phyloP scores from a whole-genome alignment of 2,329 filamentous ascomycete species.

The Aspergillus tamarii region DNA sequence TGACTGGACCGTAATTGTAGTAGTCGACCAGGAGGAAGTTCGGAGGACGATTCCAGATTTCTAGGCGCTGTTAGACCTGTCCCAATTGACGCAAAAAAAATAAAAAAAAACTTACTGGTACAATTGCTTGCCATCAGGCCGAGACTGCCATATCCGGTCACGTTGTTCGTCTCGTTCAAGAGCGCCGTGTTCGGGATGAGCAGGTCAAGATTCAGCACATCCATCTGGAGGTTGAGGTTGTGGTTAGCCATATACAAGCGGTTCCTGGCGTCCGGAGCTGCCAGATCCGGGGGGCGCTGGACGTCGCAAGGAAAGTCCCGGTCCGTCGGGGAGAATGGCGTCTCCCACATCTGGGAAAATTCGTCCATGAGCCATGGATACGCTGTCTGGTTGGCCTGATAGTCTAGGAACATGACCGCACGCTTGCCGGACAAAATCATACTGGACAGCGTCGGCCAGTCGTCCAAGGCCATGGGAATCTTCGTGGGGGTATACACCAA shows the following conservation, averaged over 20 bases:
- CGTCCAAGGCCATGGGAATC: conserved; percentile 69
- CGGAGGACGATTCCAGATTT: conserved; percentile 65
- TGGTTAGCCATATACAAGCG: conserved; percentile 85
- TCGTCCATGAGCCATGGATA: conserved; percentile 86
- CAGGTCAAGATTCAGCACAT: conserved; percentile 64
- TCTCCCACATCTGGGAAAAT: conserved; percentile 89
- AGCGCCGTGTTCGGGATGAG: conserved; percentile 72
- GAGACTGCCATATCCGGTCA: conserved; percentile 66
- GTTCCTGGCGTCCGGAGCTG: conserved; percentile 55
- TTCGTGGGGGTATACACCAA: conserved; percentile 75
- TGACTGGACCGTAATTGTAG: conserved; percentile 71
- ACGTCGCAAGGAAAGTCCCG: conserved; percentile 74
- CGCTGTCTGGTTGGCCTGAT: conserved; percentile 74
- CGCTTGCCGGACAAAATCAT: conserved; percentile 74
- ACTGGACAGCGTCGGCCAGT: conserved; percentile 82
- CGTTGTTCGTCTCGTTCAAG: conserved; percentile 73
- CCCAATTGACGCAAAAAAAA: not conserved
- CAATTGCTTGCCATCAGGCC: conserved; percentile 69
- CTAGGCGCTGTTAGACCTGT: conserved; percentile 24
- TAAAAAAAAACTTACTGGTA: conserved; percentile 43
- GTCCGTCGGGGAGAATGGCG: conserved; percentile 75
- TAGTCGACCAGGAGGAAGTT: conserved; percentile 84
- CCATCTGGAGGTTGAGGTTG: conserved; percentile 81
- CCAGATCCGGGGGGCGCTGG: conserved; percentile 73
- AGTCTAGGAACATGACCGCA: conserved; percentile 82